Evolutionary conservation across 495 filamentous ascomycete genomes (phyloP), one percentile per base, ranked within the genome.

Genomic region (Cladorrhinum samala): DNA sequence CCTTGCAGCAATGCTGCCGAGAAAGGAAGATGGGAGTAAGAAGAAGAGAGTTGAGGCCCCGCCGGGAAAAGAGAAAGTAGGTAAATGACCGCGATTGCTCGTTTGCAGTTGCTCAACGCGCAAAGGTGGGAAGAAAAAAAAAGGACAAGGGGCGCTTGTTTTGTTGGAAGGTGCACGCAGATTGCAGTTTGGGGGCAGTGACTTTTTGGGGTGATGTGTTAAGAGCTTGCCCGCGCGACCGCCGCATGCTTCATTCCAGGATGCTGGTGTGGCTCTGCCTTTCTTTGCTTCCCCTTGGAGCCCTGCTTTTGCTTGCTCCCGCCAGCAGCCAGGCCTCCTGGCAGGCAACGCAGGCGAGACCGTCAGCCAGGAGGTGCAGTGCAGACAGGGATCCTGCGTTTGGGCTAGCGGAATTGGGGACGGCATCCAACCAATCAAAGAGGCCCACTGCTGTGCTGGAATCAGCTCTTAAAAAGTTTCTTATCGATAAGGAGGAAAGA

Each of bases 201-300:
- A 41, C 52, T 61, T 63, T 60, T 61, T 41, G 52, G 58, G 55
- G 53, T 59, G 64, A 67, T 67, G 56, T 67, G 64, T 62, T 60
- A 60, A 60, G 48, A 59, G 50, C 49, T n/a, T n/a, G n/a, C 46
- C 44, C 41, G 13, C 37, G 39, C 52, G 44, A 49, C 44, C 52
- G 47, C 51, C 49, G 53, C 57, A 36, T 48, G 46, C 46, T 57
- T n/a, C n/a, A n/a, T n/a, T n/a, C n/a, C n/a, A n/a, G n/a, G n/a
- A n/a, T n/a, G n/a, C n/a, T n/a, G n/a, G n/a, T n/a, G n/a, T n/a
- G n/a, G n/a, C n/a, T n/a, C n/a, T n/a, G n/a, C n/a, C n/a, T n/a
- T n/a, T n/a, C n/a, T n/a, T n/a, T n/a, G n/a, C n/a, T n/a, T n/a
- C n/a, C n/a, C n/a, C n/a, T n/a, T n/a, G n/a, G n/a, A n/a, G n/a